Base-by-base conservation (phyloP, 306 rosid species). In the Medicago ruthenica region DNA sequence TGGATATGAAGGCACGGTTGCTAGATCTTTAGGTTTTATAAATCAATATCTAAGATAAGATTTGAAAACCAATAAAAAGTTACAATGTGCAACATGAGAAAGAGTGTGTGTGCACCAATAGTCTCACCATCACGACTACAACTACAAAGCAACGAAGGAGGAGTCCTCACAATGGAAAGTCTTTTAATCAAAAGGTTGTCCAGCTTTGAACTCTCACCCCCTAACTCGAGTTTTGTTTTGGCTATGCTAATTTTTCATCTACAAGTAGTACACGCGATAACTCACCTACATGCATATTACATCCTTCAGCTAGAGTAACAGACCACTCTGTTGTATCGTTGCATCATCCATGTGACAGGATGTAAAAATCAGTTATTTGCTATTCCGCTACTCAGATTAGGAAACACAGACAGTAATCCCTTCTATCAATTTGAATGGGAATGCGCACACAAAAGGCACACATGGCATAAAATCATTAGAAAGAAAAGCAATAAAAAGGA, bases 401-500 rank as follows among this genome's bases (percentile, higher is more conserved):
- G 12, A 31, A 61, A 61, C n/a, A n/a, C 11, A 61, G 21, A 60
- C 12, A 62, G 34, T 7, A 58, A 42, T 18, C 44, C 59, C 70
- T 51, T 22, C 58, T 39, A 65, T 67, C 55, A 70, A 74, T 74
- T 69, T 14, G 9, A 62, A 64, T 73, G 37, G 22, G 31, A 0
- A 34, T 17, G 63, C 9, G 4, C 16, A 1, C 16, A 22, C 14
- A 58, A 58, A 58, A 58, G 16, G 17, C 37, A 16, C 48, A 48
- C 18, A 61, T n/a, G 27, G 9, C 66, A 45, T 9, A 40, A 18
- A 64, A 59, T 53, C 20, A 31, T 47, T 50, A 70, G 76, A 64
- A 12, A 50, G 74, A 13, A 75, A 62, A 61, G 54, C 66, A 59
- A 15, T 53, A 59, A 67, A 48, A 62, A 71, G 18, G 67, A 55